phyloP scores from a whole-genome alignment of 495 filamentous ascomycete genomes.

The Corynascus novoguineensis region DNA sequence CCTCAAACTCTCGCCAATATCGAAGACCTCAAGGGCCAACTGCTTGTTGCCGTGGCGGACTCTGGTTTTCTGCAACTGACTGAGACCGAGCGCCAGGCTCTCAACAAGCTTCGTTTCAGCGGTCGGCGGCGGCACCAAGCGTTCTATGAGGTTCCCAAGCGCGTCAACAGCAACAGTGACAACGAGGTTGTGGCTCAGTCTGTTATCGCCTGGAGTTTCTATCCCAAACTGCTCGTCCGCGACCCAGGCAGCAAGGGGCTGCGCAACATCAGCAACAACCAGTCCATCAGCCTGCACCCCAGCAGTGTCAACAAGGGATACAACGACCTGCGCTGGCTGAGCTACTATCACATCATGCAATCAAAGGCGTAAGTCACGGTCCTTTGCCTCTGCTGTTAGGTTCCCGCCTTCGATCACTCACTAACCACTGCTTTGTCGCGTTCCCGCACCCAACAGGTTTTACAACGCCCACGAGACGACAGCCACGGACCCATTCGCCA shows the following conservation, averaged over 20 bases:
- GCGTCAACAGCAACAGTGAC: slow-evolving; percentile 64
- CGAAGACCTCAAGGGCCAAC: slow-evolving; percentile 89
- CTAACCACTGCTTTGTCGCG: background rate
- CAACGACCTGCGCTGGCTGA: slow-evolving; percentile 67
- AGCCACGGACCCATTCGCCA: slow-evolving; percentile 70
- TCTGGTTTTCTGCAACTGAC: slow-evolving; percentile 73
- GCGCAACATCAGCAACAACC: slow-evolving; percentile 86
- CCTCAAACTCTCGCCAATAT: slow-evolving; percentile 79
- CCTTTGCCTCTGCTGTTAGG: background rate
- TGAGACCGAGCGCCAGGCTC: slow-evolving; percentile 55
- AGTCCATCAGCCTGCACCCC: slow-evolving; percentile 75
- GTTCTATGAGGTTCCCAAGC: slow-evolving; percentile 74
- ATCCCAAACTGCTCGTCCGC: slow-evolving; percentile 80
- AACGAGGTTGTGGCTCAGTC: slow-evolving; percentile 73
- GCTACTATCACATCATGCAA: slow-evolving; percentile 96
- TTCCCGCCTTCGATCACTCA: background rate
- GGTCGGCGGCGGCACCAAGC: slow-evolving; percentile 55
- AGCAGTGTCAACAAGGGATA: slow-evolving; percentile 76
- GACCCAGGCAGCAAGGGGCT: slow-evolving; percentile 74
- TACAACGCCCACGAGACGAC: slow-evolving; percentile 90
- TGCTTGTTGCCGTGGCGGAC: slow-evolving; percentile 74
- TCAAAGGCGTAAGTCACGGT: slow-evolving; percentile 57
- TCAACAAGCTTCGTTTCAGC: slow-evolving; percentile 51
- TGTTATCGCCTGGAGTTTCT: slow-evolving; percentile 87
- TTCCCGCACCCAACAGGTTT: slow-evolving; percentile 37